Evolutionary conservation across 1,284 basidiomycete species (phyloP).

Genomic region (Testicularia cyperi): DNA sequence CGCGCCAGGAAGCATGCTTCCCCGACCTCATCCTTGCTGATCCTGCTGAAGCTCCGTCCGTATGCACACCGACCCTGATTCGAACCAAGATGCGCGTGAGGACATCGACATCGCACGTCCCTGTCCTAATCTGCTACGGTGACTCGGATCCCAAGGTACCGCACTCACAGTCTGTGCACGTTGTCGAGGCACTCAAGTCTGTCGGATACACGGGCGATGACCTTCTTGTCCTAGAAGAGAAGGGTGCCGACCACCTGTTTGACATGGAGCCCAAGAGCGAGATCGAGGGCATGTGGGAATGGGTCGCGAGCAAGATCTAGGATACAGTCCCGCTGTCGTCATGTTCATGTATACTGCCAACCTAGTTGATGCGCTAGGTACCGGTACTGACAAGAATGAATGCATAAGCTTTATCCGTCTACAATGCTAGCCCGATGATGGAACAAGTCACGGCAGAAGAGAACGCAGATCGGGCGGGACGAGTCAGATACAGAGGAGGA

Average conservation of each 20-base stretch:
- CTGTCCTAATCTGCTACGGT: constrained; percentile 37
- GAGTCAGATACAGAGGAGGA: too few relatives aligned
- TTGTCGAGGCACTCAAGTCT: constrained; percentile 25
- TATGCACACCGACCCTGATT: constrained; percentile 30
- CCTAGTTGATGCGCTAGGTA: too few relatives aligned
- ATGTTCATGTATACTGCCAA: too few relatives aligned
- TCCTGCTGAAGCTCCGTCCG: constrained; percentile 4
- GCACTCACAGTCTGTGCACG: constrained; percentile 33
- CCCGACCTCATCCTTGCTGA: constrained; percentile 24
- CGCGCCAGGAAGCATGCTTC: constrained; percentile 39
- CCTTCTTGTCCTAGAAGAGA: constrained; percentile 11
- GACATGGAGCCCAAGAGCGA: constrained; percentile 32
- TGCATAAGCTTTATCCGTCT: too few relatives aligned
- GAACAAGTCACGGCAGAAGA: too few relatives aligned
- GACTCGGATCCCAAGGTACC: constrained; percentile 38
- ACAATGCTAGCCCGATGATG: too few relatives aligned
- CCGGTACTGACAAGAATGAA: too few relatives aligned
- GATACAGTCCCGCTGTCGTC: too few relatives aligned
- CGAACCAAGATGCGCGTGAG: constrained; percentile 1
- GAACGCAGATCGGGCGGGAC: too few relatives aligned
- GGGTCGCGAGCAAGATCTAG: too few relatives aligned
- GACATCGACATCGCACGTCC: not conserved
- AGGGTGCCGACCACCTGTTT: constrained; percentile 34
- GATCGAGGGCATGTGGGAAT: constrained; percentile 25
- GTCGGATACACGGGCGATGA: constrained; percentile 12